Evolutionary conservation across 1,284 basidiomycete genomes (phyloP), one percentile per base, ranked within the genome.

Genomic region (Apiotrichum mycotoxinovorans): DNA sequence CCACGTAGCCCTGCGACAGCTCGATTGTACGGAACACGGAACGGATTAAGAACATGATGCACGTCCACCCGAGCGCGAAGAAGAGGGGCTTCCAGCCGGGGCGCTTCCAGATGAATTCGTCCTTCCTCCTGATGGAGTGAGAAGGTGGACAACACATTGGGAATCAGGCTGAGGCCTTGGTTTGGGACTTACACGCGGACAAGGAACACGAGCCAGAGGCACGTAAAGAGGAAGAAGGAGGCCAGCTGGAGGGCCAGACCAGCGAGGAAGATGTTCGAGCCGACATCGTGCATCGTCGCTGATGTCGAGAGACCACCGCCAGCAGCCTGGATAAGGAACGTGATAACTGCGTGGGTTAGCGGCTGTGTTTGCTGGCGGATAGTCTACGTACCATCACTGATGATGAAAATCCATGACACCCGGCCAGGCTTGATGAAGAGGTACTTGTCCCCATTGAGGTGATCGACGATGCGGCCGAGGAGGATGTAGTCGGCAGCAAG

Each of bases 401-500:
- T 67, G 12, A 75, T 61, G 51, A 73, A 75, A 25, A 63, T 62
- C 41, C 64, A 57, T 26, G 64, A 67, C 27, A 75, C 68, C 17
- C 52, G 47, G 18, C 64, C 44, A 0, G 73, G 64, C 23, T 44
- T 40, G 34, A 74, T 54, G 55, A 70, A 66, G 3, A 75, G 59
- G 54, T 66, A 80, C 35, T 80, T 62, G 56, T 81, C 79, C 48
- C 79, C 80, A 43, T 78, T 68, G 7, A 87, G 72, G 67, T 82
- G 79, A 30, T 75, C 75, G 10, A 84, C 83, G 11, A 89, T 71
- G 20, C 83, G 82, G 5, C 86, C 85, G 9, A 88, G 80, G 23
- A 88, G 78, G 52, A 87, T 78, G 64, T 88, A 88, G 67, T 85
- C 81, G 30, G 85, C 82, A 4, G 87, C 87, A 60, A 88, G 85